Base-by-base conservation (phyloP, 2,329 filamentous ascomycete genomes). In the Zelopaecilomyces penicillatus region DNA sequence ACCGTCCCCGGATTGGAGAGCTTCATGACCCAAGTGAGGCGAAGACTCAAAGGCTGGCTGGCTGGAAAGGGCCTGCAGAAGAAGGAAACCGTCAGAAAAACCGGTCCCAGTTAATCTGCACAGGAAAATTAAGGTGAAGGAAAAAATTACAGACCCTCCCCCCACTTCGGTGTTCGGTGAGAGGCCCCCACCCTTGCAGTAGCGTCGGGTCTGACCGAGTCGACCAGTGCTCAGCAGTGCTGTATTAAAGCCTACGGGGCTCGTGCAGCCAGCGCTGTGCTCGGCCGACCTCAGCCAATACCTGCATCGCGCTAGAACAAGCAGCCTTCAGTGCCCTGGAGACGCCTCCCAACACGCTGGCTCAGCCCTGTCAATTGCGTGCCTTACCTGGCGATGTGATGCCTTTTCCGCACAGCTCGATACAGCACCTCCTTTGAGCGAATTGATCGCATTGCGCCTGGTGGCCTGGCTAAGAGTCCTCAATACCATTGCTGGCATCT, bases 1-100 rank as follows among this genome's bases (percentile, higher is more conserved):
- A 95, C 85, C 37, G 83, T 76, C 50, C 87, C 87, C 52, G 87
- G 82, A 57, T 88, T 88, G 29, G 84, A 83, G 63, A 90, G 78
- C 72, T 89, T 88, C 87, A 91, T 91, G 48, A 44, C 40, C n/a
- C 31, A 31, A 31, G 37, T 7, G 9, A 31, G 6, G 35, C 31
- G 26, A 19, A 19, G 19, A 19, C 19, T 19, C 19, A 19, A 19
- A 19, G 19, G 19, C 19, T 19, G 19, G 19, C 19, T 19, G 19
- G 19, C 19, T 19, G 19, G 19, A 19, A 19, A 19, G 19, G 19
- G 19, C 19, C 19, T 19, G 19, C 19, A 19, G 19, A 19, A 19
- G 19, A 19, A 19, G 19, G 19, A 19, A 19, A 19, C 19, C 19
- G 19, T 19, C 19, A 19, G 19, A 19, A 19, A 19, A 19, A 19